phyloP scores from a whole-genome alignment of 73 alveolate species.

The Stentor roeselii region DNA sequence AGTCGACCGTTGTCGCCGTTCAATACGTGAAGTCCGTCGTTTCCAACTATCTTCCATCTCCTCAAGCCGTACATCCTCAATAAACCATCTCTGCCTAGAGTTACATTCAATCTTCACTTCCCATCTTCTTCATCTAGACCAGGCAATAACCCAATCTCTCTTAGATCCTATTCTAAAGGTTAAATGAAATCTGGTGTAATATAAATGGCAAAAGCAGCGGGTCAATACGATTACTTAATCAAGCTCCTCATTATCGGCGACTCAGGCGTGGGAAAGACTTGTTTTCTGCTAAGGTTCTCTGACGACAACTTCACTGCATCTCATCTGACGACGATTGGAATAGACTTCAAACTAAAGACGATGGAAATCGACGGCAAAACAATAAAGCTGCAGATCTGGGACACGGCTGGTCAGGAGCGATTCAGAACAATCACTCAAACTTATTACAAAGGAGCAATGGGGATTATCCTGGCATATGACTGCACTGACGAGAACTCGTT shows the following conservation, averaged over 20 bases:
- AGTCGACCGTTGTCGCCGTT: neutral
- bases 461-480: slow-evolving; percentile 79
- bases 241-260: slow-evolving; percentile 76
- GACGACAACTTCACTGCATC: slow-evolving; percentile 65
- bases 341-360: slow-evolving; percentile 72
- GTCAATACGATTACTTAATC: too few relatives aligned
- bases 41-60: too few relatives aligned
- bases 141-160: too few relatives aligned
- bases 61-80: too few relatives aligned
- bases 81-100: too few relatives aligned
- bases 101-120: too few relatives aligned
- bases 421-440: slow-evolving; percentile 83
- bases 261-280: slow-evolving; percentile 81
- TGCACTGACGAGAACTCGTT: too few relatives aligned
- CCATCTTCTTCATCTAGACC: too few relatives aligned
- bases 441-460: slow-evolving; percentile 90
- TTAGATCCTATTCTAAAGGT: too few relatives aligned
- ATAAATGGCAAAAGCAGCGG: too few relatives aligned
- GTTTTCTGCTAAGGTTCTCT: slow-evolving; percentile 64
- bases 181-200: too few relatives aligned
- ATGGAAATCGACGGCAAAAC: slow-evolving; percentile 66
- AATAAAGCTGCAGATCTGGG: slow-evolving; percentile 64
- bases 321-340: slow-evolving; percentile 78
- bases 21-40: neutral
- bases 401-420: slow-evolving; percentile 79